phyloP scores from a whole-genome alignment of 495 filamentous ascomycete genomes.

The Immersiella caudata region DNA sequence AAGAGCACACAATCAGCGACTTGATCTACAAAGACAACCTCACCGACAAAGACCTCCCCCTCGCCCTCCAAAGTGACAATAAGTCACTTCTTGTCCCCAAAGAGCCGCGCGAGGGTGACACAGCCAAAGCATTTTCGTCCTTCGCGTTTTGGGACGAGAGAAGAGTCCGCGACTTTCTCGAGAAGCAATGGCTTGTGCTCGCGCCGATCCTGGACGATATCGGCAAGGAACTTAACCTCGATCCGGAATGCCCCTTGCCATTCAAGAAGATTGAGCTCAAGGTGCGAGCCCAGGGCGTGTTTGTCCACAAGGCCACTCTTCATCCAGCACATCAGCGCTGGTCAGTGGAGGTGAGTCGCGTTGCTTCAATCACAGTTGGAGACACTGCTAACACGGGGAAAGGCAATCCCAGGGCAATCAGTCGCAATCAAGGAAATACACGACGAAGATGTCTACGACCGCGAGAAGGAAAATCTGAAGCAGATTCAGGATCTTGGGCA shows the following conservation, averaged over 20 bases:
- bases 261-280: background rate
- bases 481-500: constrained; percentile 12
- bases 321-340: constrained; percentile 5
- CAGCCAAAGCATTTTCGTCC: background rate
- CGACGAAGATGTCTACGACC: background rate
- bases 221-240: constrained; percentile 3
- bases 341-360: constrained; percentile 2
- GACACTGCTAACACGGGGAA: background rate
- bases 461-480: constrained; percentile 19
- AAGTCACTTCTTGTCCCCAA: background rate
- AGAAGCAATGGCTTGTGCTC: constrained; percentile 17
- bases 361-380: background rate
- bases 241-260: constrained; percentile 12
- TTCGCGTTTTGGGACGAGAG: constrained; percentile 11
- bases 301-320: constrained; percentile 7
- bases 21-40: constrained; percentile 13
- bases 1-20: background rate
- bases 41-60: constrained; percentile 18
- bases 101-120: background rate
- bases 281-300: background rate
- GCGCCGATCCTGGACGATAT: constrained; percentile 8
- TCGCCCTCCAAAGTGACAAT: background rate
- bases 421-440: constrained; percentile 21
- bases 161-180: constrained; percentile 7
- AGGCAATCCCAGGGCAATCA: background rate